Evolutionary conservation across 495 filamentous ascomycete species (phyloP), one percentile per base, ranked within the genome.

Genomic region (Penicillium verhagenii): DNA sequence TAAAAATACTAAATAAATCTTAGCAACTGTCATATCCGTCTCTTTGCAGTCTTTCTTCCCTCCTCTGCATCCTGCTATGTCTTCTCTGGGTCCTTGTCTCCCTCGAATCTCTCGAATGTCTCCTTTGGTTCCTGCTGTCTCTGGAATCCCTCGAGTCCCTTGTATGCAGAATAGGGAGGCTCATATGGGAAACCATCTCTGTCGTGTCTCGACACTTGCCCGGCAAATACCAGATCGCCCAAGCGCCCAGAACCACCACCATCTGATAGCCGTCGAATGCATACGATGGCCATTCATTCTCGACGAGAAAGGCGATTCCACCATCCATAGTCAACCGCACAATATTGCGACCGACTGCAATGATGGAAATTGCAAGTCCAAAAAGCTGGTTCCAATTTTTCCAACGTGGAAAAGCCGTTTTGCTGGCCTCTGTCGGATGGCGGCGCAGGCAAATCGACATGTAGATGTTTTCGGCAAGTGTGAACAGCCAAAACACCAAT

Each of bases 261-360:
- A 50, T 44, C 42, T 57, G 54, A 44, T 57, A 57, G 8, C 47
- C 47, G 21, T 57, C 54, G 23, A 57, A 57, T 16, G 48, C 54
- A 31, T 57, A 57, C 2, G 26, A 47, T 21, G 54, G 54, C 54
- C 54, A 57, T 46, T 57, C 54, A 33, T 47, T 51, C 1, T 51
- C 42, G 8, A 46, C 21, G 1, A 57, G 40, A 42, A 57, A 57
- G 18, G 40, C 48, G 10, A 46, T 33, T 8, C 40, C 28, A 31
- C 54, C 54, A 38, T 18, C 39, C 47, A 51, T 45, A 2, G 47
- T 57, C 42, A 57, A 47, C 11, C 54, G 40, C 47, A 52, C 29
- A 28, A 57, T 21, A 33, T 57, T 57, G 11, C 54, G 54, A 10
- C 54, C 54, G 40, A 38, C 11, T 5, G 47, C 54, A 31, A 52